Conservation (phyloP, 768 basidiomycete species). For the Mycena polygramma region DNA sequence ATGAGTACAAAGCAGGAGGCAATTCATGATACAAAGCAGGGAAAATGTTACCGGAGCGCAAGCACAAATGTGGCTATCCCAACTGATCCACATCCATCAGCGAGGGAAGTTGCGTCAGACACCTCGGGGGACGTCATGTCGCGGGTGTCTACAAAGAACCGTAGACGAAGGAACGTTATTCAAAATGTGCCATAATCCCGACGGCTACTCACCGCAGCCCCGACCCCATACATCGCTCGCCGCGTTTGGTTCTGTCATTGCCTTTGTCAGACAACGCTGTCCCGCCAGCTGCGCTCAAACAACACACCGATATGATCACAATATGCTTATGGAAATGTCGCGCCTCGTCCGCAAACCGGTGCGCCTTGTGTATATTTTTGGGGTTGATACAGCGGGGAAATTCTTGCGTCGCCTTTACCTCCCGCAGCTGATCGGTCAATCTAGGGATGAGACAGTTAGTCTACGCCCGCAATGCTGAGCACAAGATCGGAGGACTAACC, state of each 20-base stretch:
- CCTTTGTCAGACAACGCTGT: neutral
- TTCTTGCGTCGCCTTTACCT: constrained; percentile 20
- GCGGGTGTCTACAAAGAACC: neutral
- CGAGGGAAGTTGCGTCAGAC: neutral
- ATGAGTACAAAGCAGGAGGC: constrained; percentile 2
- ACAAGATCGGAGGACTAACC: constrained; percentile 9
- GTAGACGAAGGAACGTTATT: neutral
- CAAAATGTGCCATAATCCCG: neutral
- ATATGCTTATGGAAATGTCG: constrained; percentile 26
- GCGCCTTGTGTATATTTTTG: constrained; percentile 28
- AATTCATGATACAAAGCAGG: too few relatives aligned
- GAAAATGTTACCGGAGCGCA: neutral
- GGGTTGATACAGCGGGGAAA: constrained; percentile 24
- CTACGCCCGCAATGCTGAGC: neutral
- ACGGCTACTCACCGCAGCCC: neutral
- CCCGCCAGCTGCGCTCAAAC: neutral
- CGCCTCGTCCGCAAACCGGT: constrained; percentile 25
- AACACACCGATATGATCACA: constrained; percentile 21
- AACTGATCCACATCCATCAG: neutral
- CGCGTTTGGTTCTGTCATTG: constrained; percentile 19
- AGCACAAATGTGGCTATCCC: neutral
- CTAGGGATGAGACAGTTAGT: constrained; percentile 4
- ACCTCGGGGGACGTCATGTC: neutral
- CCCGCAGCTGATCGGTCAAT: constrained; percentile 22
- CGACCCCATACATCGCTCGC: constrained; percentile 9